These are phyloP conservation scores for Omphalea diandra DNA, from an alignment of 441 rosid genomes.

Conservation along the genomic window DNA sequence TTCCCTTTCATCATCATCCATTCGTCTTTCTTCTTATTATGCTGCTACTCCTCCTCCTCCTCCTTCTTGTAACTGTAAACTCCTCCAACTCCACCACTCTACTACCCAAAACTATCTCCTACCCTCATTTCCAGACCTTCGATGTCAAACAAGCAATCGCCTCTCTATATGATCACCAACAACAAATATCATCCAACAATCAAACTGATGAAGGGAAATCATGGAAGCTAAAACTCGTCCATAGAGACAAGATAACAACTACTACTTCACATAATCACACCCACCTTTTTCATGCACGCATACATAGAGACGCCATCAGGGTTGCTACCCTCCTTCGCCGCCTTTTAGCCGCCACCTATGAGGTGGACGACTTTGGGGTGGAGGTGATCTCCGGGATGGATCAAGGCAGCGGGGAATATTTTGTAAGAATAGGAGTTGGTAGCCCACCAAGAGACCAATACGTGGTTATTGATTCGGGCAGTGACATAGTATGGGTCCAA, in stretches of 20 bases:
- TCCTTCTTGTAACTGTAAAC: conserved; percentile 6
- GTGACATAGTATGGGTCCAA: conserved; percentile 97
- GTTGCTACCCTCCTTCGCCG: conserved; percentile 53
- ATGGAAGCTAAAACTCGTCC: conserved; percentile 54
- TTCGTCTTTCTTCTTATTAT: conserved; percentile 17
- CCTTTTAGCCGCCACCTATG: conserved; percentile 28
- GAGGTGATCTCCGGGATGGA: conserved; percentile 85
- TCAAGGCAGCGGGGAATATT: conserved; percentile 95
- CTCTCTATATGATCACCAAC: conserved; percentile 21
- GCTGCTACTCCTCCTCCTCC: conserved; percentile 15
- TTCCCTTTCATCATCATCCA: background rate
- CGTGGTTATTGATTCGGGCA: conserved; percentile 90
- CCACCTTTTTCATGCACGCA: conserved; percentile 60
- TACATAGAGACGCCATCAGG: conserved; percentile 59
- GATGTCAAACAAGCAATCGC: conserved; percentile 44
- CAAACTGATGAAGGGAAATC: conserved; percentile 18
- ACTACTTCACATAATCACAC: conserved; percentile 28
- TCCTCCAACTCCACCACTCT: conserved; percentile 11
- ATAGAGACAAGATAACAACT: conserved; percentile 48
- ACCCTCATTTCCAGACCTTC: conserved; percentile 61
- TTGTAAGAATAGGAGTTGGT: conserved; percentile 88
- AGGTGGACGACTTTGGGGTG: conserved; percentile 48
- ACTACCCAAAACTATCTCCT: conserved; percentile 20
- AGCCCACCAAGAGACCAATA: conserved; percentile 83
- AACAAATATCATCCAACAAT: conserved; percentile 26